Evolutionary conservation across 345 rosid genomes (phyloP).

Genomic region (Kandelia obovata): DNA sequence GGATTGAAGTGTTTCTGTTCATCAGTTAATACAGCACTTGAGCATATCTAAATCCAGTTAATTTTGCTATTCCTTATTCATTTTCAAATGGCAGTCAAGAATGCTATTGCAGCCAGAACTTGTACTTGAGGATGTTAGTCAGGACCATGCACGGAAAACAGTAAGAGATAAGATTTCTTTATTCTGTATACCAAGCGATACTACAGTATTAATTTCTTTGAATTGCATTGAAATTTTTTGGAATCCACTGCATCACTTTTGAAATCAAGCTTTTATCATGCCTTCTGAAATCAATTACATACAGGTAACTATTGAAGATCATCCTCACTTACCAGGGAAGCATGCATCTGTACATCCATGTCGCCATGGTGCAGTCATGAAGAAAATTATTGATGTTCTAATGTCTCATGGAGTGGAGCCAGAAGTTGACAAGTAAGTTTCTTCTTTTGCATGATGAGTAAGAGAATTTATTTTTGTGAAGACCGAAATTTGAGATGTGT

Average conservation of each 20-base stretch:
- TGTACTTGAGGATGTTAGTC: slow-evolving; percentile 89
- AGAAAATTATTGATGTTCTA: slow-evolving; percentile 91
- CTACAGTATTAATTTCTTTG: no score
- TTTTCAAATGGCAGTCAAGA: slow-evolving; percentile 55
- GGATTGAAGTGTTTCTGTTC: slow-evolving; percentile 2
- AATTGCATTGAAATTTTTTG: not conserved
- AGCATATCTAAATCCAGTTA: slow-evolving; percentile 8
- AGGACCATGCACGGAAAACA: slow-evolving; percentile 91
- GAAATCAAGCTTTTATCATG: not conserved
- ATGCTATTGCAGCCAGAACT: slow-evolving; percentile 82
- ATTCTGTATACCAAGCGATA: not conserved
- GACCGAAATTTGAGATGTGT: not conserved
- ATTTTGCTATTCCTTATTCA: slow-evolving; percentile 7
- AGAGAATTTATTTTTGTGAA: not conserved
- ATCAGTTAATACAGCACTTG: not conserved
- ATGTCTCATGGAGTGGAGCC: slow-evolving; percentile 98
- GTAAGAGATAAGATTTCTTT: slow-evolving; percentile 30
- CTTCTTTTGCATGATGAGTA: not conserved
- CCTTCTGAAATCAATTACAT: not conserved
- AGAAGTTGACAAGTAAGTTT: slow-evolving; percentile 87
- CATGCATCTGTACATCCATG: slow-evolving; percentile 99
- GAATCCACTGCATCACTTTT: not conserved
- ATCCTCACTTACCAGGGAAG: slow-evolving; percentile 96
- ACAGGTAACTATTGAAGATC: slow-evolving; percentile 97
- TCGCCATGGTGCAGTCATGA: slow-evolving; percentile 98